Base-by-base conservation (phyloP, 2,329 filamentous ascomycete species). In the Ceratocystis huliohia region DNA sequence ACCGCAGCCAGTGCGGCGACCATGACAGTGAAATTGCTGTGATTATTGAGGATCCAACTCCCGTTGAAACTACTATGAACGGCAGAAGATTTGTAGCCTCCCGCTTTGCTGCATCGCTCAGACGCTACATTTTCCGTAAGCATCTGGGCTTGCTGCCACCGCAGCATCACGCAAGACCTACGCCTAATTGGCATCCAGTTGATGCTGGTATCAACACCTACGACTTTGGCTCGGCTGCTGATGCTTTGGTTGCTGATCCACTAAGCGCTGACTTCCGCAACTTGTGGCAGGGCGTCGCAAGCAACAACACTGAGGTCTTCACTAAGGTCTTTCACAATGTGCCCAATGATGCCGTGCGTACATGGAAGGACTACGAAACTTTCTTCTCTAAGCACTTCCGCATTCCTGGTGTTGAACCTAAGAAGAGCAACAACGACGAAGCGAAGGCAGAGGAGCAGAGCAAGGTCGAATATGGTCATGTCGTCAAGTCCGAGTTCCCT, bases 21-120 rank as follows among this genome's bases (percentile, higher is more conserved):
- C 91, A 94, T 75, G 91, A 96, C 76, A 90, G 86, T 0, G 91
- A 96, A 74, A 90, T 96, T 66, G 90, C 91, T n/a, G 88, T 95
- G 69, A 82, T 95, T 67, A 89, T 96, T 72, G 88, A 94, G 74
- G 91, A 95, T 73, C 82, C 84, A 1, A 83, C 86, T 0, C 78
- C 85, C 1, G 78, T 96, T 17, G 82, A 88, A 15, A 87, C 85
- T 20, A 77, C 75, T 68, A 95, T 96, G 89, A 82, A 87, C 69
- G 89, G 89, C 2, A 78, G 80, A 25, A 84, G 84, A 0, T 96
- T 82, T 78, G 81, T 80, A 41, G 93, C 89, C 6, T 86, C 86
- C 7, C 82, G 83, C 66, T 92, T 93, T 72, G 91, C 91, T 1
- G 79, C 89, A 4, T 89, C 87, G 0, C 85, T 96, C 10, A 88